A percentile compares a stretch with the other conserved stretches of the same genome.
phyloP scores from a whole-genome alignment of 2,329 filamentous ascomycete genomes.

The Leptographium radiaticola region DNA sequence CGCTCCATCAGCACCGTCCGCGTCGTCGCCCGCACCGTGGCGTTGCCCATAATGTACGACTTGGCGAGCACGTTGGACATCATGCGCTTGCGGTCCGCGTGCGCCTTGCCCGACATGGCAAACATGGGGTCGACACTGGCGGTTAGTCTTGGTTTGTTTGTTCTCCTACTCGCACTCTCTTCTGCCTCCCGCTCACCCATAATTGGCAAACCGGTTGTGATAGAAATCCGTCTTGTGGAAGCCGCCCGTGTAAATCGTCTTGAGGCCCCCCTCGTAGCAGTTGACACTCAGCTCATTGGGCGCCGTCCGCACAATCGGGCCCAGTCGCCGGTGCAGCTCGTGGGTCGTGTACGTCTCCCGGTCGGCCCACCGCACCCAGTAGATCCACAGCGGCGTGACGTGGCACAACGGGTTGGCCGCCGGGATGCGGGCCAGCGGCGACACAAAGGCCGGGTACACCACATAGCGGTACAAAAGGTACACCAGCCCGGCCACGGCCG shows the following conservation, averaged over 20 bases:
- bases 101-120: not conserved
- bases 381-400: slow-evolving; percentile 2
- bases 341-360: slow-evolving; percentile 3
- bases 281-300: slow-evolving; percentile 6
- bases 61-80: not conserved
- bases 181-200: too few relatives aligned
- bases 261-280: slow-evolving; percentile 1
- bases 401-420: slow-evolving; percentile 3
- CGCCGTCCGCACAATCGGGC: slow-evolving; percentile 5
- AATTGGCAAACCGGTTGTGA: slow-evolving; percentile 2
- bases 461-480: not conserved
- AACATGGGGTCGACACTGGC: slow-evolving; percentile 2
- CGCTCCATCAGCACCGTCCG: not conserved
- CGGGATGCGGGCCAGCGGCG: slow-evolving; percentile 3
- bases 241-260: slow-evolving; percentile 1
- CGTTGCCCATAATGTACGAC: not conserved
- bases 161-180: too few relatives aligned
- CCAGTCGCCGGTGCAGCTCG: slow-evolving; percentile 3
- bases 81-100: slow-evolving; percentile 2
- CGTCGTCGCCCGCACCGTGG: not conserved
- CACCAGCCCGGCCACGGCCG: not conserved
- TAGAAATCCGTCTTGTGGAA: slow-evolving; percentile 3
- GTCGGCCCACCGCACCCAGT: slow-evolving; percentile 1
- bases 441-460: slow-evolving; percentile 4
- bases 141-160: too few relatives aligned